Evolutionary conservation across 1,139 yeast species (phyloP), one percentile per base, ranked within the genome.

Genomic region (Sugiyamaella castrensis): DNA sequence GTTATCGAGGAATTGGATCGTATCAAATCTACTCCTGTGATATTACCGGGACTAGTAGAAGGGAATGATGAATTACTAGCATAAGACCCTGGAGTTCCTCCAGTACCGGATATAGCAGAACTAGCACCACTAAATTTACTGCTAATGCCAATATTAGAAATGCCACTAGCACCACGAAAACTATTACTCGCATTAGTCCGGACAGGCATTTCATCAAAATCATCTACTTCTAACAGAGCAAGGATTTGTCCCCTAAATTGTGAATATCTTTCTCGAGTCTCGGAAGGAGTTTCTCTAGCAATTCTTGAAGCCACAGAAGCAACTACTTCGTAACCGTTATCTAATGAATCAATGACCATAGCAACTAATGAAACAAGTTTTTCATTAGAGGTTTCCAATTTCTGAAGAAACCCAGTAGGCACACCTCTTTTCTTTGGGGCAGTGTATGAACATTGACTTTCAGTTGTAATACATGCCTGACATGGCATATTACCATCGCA

Each of bases 401-500:
- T 43, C 36, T 48, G 51, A 9, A 48, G 40, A 32, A 48, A 44
- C 8, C 51, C 51, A 4, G 51, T 36, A 4, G 51, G 51, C 2
- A 48, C 51, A 10, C 51, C 51, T n/a, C 51, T 27, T 32, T 48
- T 48, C 24, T 43, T 43, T 10, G 51, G 51, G 4, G 51, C 35
- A 7, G 51, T 48, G 34, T 48, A 48, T 7, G 48, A 36, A 19
- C 51, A 48, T 13, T 38, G n/a, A 10, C 37, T 19, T 8, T 40
- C 39, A 5, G 44, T 26, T 26, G 42, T 35, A 2, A 44, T 16
- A 44, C 51, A 48, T 10, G 43, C 42, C 33, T 40, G 45, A 31
- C 51, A 48, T 4, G 51, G 51, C 15, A 28, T 11, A 16, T 46
- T 36, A 1, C 51, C 51, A 40, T 33, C 39, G 29, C 51, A 48